These are phyloP conservation scores for Fusarium siculi DNA, from an alignment of 2,329 filamentous ascomycete species.

Conservation along the genomic window DNA sequence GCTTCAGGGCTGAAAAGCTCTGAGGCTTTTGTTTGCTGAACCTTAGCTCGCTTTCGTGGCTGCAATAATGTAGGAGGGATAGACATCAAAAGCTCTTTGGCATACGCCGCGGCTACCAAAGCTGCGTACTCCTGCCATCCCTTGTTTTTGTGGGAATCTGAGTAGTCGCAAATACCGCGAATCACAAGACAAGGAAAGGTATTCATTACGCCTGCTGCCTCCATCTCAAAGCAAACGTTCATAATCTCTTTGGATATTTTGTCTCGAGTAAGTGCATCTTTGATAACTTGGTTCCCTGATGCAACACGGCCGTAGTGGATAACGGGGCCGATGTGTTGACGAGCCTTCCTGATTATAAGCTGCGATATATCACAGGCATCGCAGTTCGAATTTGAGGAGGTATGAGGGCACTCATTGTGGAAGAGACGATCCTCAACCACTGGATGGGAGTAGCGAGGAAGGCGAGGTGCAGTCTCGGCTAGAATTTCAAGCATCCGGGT, in stretches of 20 bases:
- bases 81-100: neutral
- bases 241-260: neutral
- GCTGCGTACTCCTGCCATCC: neutral
- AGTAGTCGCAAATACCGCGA: slow-evolving; percentile 55
- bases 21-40: too few species aligned
- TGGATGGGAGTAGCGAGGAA: neutral
- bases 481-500: neutral
- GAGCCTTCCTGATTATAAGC: too few species aligned
- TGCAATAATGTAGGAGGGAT: neutral
- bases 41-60: too few species aligned
- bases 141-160: neutral
- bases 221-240: slow-evolving; percentile 46
- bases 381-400: neutral
- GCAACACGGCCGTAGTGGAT: slow-evolving; percentile 33
- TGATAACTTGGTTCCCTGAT: slow-evolving; percentile 52
- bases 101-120: fast-evolving
- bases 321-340: neutral
- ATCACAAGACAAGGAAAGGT: slow-evolving; percentile 49
- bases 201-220: slow-evolving; percentile 42
- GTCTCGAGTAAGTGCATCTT: slow-evolving; percentile 47
- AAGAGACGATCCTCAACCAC: slow-evolving; percentile 6
- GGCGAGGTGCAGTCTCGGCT: fast-evolving
- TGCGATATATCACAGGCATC: neutral
- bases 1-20: fast-evolving
- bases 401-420: neutral